phyloP scores from a whole-genome alignment of 2,329 filamentous ascomycete genomes.

The Boeremia lycopersici region DNA sequence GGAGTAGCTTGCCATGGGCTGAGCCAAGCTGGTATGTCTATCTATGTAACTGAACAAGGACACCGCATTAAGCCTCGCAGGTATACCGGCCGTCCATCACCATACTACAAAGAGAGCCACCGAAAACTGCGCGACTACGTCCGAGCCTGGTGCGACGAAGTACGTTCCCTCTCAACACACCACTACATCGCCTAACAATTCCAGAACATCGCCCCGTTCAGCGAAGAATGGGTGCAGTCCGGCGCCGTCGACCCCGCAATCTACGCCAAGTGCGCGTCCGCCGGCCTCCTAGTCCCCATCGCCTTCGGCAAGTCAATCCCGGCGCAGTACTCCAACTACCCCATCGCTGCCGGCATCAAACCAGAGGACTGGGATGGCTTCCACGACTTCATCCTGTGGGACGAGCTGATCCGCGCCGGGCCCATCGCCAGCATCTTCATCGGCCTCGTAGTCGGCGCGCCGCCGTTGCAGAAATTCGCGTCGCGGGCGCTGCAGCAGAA shows the following conservation, averaged over 20 bases:
- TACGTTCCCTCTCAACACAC: conserved; percentile 1
- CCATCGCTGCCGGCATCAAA: conserved; percentile 59
- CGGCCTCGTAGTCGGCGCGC: conserved; percentile 39
- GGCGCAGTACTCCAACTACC: conserved; percentile 31
- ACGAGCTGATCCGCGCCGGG: conserved; percentile 42
- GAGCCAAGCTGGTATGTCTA: conserved; percentile 34
- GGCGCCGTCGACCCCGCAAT: conserved; percentile 33
- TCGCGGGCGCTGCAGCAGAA: conserved; percentile 26
- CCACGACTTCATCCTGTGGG: conserved; percentile 46
- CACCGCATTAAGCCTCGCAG: conserved; percentile 13
- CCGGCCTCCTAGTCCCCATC: conserved; percentile 40
- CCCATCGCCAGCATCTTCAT: conserved; percentile 35
- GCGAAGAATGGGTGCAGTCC: conserved; percentile 35
- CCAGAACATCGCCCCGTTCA: conserved; percentile 34
- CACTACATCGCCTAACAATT: conserved; percentile 7
- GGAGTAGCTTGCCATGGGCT: conserved; percentile 40
- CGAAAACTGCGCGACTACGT: conserved; percentile 35
- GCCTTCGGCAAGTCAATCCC: conserved; percentile 39
- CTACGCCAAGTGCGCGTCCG: conserved; percentile 36
- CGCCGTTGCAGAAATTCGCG: conserved; percentile 35
- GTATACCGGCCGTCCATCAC: conserved; percentile 40
- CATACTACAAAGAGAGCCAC: conserved; percentile 43
- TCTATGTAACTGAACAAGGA: background rate
- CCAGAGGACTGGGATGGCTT: conserved; percentile 46
- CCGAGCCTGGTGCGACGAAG: conserved; percentile 40